Conservation (phyloP, 2,329 filamentous ascomycete species). For the Diaporthe vexans region DNA sequence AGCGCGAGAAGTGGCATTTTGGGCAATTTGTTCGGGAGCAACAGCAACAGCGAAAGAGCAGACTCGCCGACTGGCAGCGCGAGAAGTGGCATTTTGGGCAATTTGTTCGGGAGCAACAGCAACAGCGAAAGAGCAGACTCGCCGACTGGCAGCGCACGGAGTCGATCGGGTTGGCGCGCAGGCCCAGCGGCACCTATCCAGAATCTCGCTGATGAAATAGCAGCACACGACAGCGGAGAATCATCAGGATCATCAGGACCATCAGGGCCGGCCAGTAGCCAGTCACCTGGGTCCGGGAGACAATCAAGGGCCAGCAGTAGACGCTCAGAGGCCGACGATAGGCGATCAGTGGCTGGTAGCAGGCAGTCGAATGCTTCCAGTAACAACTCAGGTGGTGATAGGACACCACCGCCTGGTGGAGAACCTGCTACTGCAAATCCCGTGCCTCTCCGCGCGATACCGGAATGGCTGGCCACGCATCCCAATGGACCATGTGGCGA, state of each 20-base stretch:
- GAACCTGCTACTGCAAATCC: neutral
- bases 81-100: neutral
- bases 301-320: neutral
- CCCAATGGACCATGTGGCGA: conserved; percentile 20
- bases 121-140: neutral
- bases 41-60: neutral
- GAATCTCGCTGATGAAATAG: neutral
- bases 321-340: too few relatives aligned
- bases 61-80: neutral
- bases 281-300: neutral
- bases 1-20: neutral
- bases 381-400: neutral
- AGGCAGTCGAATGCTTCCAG: neutral
- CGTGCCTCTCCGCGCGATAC: neutral
- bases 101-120: neutral
- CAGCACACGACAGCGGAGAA: neutral
- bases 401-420: neutral
- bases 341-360: neutral
- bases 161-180: neutral
- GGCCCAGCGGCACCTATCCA: neutral
- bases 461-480: conserved; percentile 28
- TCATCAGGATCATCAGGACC: neutral
- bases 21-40: neutral
- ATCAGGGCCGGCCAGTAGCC: neutral
- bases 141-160: neutral